Percentiles rank a stretch among this genome's conserved stretches.
Conservation (phyloP, 2,329 filamentous ascomycete genomes). For the Shiraia bambusicola region DNA sequence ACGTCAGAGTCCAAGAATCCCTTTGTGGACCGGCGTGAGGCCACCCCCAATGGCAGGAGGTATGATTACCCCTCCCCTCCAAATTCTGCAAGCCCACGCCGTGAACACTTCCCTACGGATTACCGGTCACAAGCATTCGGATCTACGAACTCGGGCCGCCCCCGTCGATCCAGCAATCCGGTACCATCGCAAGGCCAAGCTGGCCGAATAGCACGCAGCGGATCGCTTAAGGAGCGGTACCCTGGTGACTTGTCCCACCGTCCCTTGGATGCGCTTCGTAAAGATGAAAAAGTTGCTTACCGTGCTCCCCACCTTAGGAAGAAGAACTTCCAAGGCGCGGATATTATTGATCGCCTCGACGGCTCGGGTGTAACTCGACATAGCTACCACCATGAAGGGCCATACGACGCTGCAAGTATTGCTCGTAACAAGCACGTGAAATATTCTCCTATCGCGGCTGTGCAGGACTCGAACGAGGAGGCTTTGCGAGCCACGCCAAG, state of each 20-base stretch:
- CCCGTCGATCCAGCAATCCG: conserved; percentile 39
- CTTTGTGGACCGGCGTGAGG: conserved; percentile 19
- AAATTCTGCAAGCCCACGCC: conserved; percentile 56
- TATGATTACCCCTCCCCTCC: conserved; percentile 55
- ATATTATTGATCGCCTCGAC: conserved; percentile 81
- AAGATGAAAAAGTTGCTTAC: conserved; percentile 65
- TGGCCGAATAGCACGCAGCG: conserved; percentile 42
- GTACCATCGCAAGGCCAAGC: conserved; percentile 24
- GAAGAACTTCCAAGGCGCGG: conserved; percentile 66
- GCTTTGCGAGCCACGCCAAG: conserved; percentile 77
- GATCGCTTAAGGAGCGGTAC: conserved; percentile 61
- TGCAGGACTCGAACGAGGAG: conserved; percentile 70
- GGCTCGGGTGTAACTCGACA: conserved; percentile 53
- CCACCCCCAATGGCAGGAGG: conserved; percentile 23
- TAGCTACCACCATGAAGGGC: conserved; percentile 84
- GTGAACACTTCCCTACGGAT: conserved; percentile 36
- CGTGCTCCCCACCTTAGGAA: conserved; percentile 67
- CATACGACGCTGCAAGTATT: conserved; percentile 79
- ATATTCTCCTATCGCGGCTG: conserved; percentile 73
- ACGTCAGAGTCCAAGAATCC: conserved; percentile 32
- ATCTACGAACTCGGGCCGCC: conserved; percentile 30
- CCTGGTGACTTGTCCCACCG: conserved; percentile 66
- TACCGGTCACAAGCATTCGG: conserved; percentile 38
- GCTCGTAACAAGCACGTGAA: conserved; percentile 68
- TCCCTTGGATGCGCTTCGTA: conserved; percentile 66